phyloP scores from a whole-genome alignment of 2,329 filamentous ascomycete genomes.

The Colletotrichum musae region DNA sequence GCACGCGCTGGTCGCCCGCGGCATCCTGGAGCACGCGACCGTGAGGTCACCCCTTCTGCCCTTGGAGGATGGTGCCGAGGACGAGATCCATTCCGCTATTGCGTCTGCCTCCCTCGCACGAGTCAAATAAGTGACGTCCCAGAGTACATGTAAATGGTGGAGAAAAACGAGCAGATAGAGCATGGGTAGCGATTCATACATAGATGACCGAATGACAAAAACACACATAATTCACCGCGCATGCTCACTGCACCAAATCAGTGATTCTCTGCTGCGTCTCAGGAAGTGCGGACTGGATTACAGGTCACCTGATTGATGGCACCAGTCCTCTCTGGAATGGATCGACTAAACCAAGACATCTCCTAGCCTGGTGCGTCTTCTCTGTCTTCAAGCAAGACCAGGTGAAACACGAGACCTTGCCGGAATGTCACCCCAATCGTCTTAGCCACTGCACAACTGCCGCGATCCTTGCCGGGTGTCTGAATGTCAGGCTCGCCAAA shows the following conservation, averaged over 20 bases:
- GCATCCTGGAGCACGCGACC: constrained; percentile 64
- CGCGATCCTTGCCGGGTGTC: background rate
- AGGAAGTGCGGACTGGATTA: too few species aligned
- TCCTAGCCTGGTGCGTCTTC: background rate
- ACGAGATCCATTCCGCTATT: constrained; percentile 59
- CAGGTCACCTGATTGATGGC: too few species aligned
- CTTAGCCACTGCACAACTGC: background rate
- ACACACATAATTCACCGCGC: too few species aligned
- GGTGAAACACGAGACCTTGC: background rate
- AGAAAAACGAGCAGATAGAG: background rate
- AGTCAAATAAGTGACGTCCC: constrained; percentile 1
- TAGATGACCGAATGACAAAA: too few species aligned
- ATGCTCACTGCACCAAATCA: too few species aligned
- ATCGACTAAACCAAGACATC: background rate
- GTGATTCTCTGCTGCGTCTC: too few species aligned
- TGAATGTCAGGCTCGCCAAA: background rate
- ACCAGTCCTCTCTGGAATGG: background rate
- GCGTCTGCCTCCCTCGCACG: constrained; percentile 45
- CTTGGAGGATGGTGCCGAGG: constrained; percentile 57
- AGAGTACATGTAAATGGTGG: background rate
- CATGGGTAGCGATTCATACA: background rate
- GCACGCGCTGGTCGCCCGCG: constrained; percentile 65
- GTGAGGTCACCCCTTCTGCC: constrained; percentile 64
- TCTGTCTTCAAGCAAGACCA: background rate
- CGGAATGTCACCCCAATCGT: background rate